Base-by-base conservation (phyloP, 257 asterid species). In the Solanum acaule region DNA sequence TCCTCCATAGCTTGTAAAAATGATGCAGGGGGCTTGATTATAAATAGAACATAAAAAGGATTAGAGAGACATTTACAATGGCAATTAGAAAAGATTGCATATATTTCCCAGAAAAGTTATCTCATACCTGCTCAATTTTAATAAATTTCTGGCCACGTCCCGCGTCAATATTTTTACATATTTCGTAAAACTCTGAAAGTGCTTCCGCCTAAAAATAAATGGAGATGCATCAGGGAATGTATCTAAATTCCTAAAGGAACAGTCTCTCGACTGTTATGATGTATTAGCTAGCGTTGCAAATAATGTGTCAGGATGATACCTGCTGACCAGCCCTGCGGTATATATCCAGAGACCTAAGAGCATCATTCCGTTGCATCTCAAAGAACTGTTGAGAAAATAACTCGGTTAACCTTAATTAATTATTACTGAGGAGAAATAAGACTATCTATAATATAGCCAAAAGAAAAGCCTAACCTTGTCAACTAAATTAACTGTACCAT, bases 1-100 rank as follows among this genome's bases (percentile, higher is more conserved):
- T 97, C 99, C 93, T 97, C 99, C 99, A 97, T 97, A 87, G 99
- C 94, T 96, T 93, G 98, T 83, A 97, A 86, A 90, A 97, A 97
- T 46, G 99, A 97, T 87, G 96, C 96, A 65, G 99, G 99, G 46
- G 99, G 99, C 99, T 97, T 87, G 68, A 93, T 84, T 42, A 87
- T 81, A 88, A 86, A 90, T 46, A 20, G n/a, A 42, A 49, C 52
- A 71, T 52, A 86, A 73, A 56, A 23, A 52, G 9, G 4, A 31
- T 42, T 25, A 86, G 88, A 63, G 71, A 63, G 71, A 83, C 86
- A 68, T 89, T 78, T 82, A 82, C 18, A 29, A 49, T 2, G 42
- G 27, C 75, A 6, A 40, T 72, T 25, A 33, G 52, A 73, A 86
- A 86, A 6, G 88, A 82, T 68, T 18, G 76, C 71, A 83, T 82